Evolutionary conservation across 805 yeast species (phyloP).

Genomic region (Saturnispora ahearnii): DNA sequence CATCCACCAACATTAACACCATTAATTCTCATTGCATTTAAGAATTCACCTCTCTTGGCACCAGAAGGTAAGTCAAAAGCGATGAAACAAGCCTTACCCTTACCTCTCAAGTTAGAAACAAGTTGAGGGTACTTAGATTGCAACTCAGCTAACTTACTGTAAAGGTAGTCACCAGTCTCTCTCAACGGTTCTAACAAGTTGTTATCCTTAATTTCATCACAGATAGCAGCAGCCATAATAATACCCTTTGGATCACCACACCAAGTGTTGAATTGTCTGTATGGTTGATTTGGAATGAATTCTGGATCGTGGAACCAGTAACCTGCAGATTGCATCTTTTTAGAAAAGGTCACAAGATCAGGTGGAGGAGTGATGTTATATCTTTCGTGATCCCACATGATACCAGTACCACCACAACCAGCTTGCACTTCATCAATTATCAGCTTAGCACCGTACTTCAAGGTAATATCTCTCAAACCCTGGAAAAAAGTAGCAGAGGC

Average conservation of each 20-base stretch:
- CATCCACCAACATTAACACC: constrained; percentile 85
- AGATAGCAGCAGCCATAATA: constrained; percentile 66
- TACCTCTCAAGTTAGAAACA: constrained; percentile 58
- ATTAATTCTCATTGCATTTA: constrained; percentile 45
- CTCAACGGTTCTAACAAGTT: constrained; percentile 48
- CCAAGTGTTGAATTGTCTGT: constrained; percentile 91
- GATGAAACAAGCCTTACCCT: constrained; percentile 66
- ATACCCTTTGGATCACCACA: constrained; percentile 85
- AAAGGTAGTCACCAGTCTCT: constrained; percentile 62
- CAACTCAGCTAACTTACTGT: constrained; percentile 42
- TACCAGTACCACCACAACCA: constrained; percentile 83
- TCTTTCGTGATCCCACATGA: constrained; percentile 84
- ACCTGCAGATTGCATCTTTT: constrained; percentile 86
- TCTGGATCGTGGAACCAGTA: constrained; percentile 71
- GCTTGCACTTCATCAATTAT: constrained; percentile 87
- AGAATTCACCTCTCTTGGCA: constrained; percentile 51
- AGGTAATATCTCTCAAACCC: constrained; percentile 68
- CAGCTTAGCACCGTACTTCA: constrained; percentile 58
- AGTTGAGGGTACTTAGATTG: constrained; percentile 45
- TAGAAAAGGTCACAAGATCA: constrained; percentile 78
- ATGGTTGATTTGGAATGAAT: constrained; percentile 65
- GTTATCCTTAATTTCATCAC: constrained; percentile 52
- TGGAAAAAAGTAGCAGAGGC: constrained; percentile 73
- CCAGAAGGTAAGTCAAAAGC: constrained; percentile 64
- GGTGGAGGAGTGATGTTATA: constrained; percentile 69